These are phyloP conservation scores for Dictyostelium capitatum DNA, from an alignment of 78 protist genomes.

Conservation along the genomic window DNA sequence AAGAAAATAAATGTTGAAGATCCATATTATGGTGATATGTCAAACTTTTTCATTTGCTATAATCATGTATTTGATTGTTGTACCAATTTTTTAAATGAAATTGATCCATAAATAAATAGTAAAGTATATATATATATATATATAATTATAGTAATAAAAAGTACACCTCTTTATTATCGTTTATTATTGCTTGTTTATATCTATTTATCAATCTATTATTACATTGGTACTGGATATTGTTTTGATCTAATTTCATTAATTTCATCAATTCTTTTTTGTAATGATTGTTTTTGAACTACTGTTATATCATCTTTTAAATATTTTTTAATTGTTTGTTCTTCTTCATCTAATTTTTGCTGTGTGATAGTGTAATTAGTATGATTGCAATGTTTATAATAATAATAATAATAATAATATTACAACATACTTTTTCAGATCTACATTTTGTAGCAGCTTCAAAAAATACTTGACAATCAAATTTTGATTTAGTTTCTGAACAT, in stretches of 20 bases:
- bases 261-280: conserved; percentile 32
- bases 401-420: not conserved
- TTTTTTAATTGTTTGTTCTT: conserved; percentile 41
- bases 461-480: conserved; percentile 39
- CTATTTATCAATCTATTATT: no score
- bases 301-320: conserved; percentile 40
- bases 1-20: conserved; percentile 55
- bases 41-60: conserved; percentile 25
- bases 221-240: conserved; percentile 63
- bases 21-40: conserved; percentile 71
- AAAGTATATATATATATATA: no score
- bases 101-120: not conserved
- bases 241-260: conserved; percentile 18
- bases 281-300: conserved; percentile 6
- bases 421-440: conserved; percentile 55
- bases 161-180: no score
- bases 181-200: no score
- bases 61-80: conserved; percentile 33
- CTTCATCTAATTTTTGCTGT: conserved; percentile 50
- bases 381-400: no score
- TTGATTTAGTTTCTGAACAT: conserved; percentile 31
- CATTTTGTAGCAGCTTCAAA: conserved; percentile 67
- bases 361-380: not conserved
- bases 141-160: no score
- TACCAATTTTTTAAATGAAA: conserved; percentile 1